Evolutionary conservation across 345 rosid genomes (phyloP), one percentile per base, ranked within the genome.

Genomic region (rapeseed (Brassica napus)): DNA sequence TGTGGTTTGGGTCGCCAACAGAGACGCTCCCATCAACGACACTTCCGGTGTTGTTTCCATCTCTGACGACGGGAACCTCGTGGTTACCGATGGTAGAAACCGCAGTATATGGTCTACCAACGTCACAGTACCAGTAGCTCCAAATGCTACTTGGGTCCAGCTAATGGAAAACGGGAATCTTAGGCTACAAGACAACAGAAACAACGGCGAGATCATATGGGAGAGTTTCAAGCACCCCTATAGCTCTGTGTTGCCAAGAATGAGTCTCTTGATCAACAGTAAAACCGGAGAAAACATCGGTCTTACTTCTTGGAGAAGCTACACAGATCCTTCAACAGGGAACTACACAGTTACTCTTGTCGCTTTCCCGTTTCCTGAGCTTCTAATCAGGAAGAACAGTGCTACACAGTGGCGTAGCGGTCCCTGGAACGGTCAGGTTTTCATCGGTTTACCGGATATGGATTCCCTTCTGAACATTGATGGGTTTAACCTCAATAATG

Each of bases 341-440:
- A 72, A 65, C 23, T 90, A 85, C 44, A 77, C 89, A 4, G 9
- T 5, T 9, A 84, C 86, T 16, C 68, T 86, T 12, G 75, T 65
- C 5, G 54, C 83, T 54, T 39, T 5, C 11, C 52, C 52, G 16
- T 69, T 83, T 34, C 89, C 88, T 21, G 77, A 89, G 67, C 0
- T 64, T n/a, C 61, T 85, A 6, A 31, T 86, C 16, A 79, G 87
- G 94, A 88, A 91, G 0, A 86, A 79, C 28, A 69, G 39, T 0
- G 28, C 8, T 5, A 81, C 85, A 0, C 54, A 49, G 4, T 88
- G 89, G 93, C 82, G 89, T 16, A 83, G 86, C 18, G 91, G 90
- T n/a, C 90, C 91, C 0, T 91, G 93, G 97, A 85, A 85, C 60
- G 85, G 88, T 76, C 83, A 74, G 71, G 30, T 42, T n/a, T 84